Evolutionary conservation across 1,284 basidiomycete genomes (phyloP).

Genomic region (Puccinia triticina): DNA sequence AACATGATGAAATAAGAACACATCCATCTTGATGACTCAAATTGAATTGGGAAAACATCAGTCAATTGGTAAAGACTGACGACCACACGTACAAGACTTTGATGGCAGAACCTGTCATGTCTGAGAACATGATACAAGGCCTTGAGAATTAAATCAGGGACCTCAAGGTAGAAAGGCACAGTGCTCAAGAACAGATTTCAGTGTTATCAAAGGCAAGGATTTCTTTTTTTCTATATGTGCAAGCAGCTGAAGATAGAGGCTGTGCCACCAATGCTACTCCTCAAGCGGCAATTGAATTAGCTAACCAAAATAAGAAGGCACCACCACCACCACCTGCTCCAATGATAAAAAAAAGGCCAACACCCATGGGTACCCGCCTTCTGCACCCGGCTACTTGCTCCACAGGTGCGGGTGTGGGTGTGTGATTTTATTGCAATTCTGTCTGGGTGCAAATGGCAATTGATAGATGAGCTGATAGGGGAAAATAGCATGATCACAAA

Average conservation of each 20-base stretch:
- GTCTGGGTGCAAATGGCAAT: too few relatives aligned
- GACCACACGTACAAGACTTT: constrained; percentile 44
- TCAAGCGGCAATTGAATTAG: constrained; percentile 9
- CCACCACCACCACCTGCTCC: constrained; percentile 21
- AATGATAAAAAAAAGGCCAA: too few relatives aligned
- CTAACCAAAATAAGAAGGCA: neutral
- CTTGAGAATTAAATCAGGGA: constrained; percentile 16
- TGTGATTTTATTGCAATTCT: too few relatives aligned
- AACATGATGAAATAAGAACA: constrained; percentile 39
- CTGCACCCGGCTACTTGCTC: too few relatives aligned
- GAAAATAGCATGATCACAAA: too few relatives aligned
- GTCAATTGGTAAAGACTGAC: constrained; percentile 42
- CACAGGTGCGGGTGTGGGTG: too few relatives aligned
- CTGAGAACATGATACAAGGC: constrained; percentile 5
- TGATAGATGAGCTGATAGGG: too few relatives aligned
- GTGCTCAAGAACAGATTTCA: neutral
- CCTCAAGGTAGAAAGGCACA: constrained; percentile 3
- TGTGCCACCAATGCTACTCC: constrained; percentile 14
- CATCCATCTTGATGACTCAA: constrained; percentile 28
- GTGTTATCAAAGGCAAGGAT: constrained; percentile 28
- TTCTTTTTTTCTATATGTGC: constrained; percentile 32
- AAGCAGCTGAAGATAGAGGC: constrained; percentile 36
- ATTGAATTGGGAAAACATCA: constrained; percentile 46
- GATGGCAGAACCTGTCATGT: constrained; percentile 27
- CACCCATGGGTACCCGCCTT: too few relatives aligned